These are phyloP conservation scores for Saksenaea oblongispora DNA, from an alignment of 371 early-diverging fungal species.

Conservation along the genomic window DNA sequence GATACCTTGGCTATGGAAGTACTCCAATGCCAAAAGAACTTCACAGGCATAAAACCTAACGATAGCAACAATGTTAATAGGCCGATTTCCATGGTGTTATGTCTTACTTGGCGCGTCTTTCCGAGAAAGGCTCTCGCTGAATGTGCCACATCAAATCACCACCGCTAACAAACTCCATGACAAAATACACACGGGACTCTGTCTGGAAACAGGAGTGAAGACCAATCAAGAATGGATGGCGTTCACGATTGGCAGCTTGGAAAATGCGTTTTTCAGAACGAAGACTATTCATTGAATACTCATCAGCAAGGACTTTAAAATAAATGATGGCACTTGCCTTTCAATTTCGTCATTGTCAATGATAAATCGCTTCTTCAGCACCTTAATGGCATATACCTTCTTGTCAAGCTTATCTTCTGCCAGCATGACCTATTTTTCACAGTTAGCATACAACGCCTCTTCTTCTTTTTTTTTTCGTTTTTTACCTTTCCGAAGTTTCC, in stretches of 20 bases:
- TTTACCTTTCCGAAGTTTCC: constrained; percentile 98
- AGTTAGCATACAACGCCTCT: constrained; percentile 18
- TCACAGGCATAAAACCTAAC: constrained; percentile 94
- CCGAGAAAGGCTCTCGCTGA: constrained; percentile 83
- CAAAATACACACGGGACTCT: constrained; percentile 91
- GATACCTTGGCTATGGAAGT: constrained; percentile 93
- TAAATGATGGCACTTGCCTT: no score
- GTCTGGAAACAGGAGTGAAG: constrained; percentile 97
- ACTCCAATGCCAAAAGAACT: constrained; percentile 93
- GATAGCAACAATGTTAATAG: neutral
- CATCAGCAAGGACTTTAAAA: neutral
- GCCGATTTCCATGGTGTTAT: no score
- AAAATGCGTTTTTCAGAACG: constrained; percentile 94
- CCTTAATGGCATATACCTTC: constrained; percentile 94
- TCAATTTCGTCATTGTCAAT: constrained; percentile 92
- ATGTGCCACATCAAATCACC: constrained; percentile 99
- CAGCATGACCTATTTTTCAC: constrained; percentile 84
- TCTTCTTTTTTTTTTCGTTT: neutral
- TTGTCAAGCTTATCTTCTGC: constrained; percentile 83
- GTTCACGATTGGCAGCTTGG: constrained; percentile 80
- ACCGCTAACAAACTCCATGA: constrained; percentile 98
- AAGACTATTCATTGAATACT: constrained; percentile 50
- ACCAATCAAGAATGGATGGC: constrained; percentile 96
- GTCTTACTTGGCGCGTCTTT: constrained; percentile 76
- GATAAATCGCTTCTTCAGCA: constrained; percentile 95